These are phyloP conservation scores for Podaxis sp. DNA, from an alignment of 768 basidiomycete species.

Conservation along the genomic window DNA sequence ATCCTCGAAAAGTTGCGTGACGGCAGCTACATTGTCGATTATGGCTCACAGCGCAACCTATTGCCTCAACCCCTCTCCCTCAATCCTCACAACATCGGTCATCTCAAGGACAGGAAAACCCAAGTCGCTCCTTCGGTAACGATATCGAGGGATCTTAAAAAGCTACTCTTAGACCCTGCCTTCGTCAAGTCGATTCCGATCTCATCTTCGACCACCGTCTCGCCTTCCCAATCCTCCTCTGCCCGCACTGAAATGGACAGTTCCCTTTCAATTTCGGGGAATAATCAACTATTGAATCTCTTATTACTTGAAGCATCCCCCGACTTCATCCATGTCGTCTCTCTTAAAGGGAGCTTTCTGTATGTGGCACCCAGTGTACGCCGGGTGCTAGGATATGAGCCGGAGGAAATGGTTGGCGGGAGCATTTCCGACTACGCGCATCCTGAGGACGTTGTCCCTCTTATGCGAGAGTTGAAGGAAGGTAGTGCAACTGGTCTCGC, in stretches of 20 bases:
- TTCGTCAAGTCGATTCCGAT: constrained; percentile 51
- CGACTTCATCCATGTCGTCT: constrained; percentile 90
- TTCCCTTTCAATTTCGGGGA: constrained; percentile 23
- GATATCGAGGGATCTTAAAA: constrained; percentile 54
- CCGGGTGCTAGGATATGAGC: constrained; percentile 81
- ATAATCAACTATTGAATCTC: constrained; percentile 51
- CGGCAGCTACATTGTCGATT: constrained; percentile 75
- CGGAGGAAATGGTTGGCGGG: constrained; percentile 79
- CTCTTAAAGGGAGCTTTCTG: constrained; percentile 88
- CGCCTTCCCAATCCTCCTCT: constrained; percentile 25
- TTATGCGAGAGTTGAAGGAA: constrained; percentile 91
- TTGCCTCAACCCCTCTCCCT: constrained; percentile 11
- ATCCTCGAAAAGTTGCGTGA: constrained; percentile 79
- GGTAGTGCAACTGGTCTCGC: constrained; percentile 34
- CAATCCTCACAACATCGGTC: constrained; percentile 2
- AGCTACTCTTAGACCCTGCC: constrained; percentile 42
- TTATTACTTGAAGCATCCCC: constrained; percentile 61
- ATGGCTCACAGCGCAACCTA: constrained; percentile 27
- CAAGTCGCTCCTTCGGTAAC: constrained; percentile 29
- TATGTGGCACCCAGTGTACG: constrained; percentile 86
- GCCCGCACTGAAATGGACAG: constrained; percentile 20
- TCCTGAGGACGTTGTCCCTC: constrained; percentile 84
- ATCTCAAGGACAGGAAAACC: constrained; percentile 30
- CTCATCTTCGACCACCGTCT: constrained; percentile 36
- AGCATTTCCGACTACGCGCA: constrained; percentile 83